These are phyloP conservation scores for Boehmeria nivea DNA, from an alignment of 306 rosid species.

Conservation along the genomic window DNA sequence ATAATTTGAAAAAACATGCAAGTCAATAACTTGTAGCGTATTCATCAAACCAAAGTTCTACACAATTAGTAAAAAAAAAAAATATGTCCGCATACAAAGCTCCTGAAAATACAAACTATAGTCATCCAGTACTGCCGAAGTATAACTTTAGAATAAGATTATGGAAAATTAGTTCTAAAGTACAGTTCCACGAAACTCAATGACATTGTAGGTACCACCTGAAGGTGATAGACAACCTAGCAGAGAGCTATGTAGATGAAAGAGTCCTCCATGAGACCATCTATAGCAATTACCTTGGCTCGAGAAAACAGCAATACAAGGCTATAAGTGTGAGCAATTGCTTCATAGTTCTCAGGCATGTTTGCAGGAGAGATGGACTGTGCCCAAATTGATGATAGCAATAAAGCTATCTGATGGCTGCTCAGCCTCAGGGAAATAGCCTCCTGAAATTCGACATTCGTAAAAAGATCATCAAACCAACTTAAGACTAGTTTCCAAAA, in stretches of 20 bases:
- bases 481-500: neutral
- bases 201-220: too few relatives aligned
- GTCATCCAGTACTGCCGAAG: too few relatives aligned
- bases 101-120: too few relatives aligned
- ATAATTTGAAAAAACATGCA: neutral
- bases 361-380: conserved; percentile 72
- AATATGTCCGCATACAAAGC: neutral
- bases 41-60: neutral
- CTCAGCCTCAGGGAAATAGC: conserved; percentile 53
- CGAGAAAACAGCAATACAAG: conserved; percentile 71
- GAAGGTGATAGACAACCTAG: too few relatives aligned
- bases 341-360: conserved; percentile 87
- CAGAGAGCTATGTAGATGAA: too few relatives aligned
- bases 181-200: too few relatives aligned
- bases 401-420: conserved; percentile 62
- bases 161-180: too few relatives aligned
- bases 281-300: conserved; percentile 53
- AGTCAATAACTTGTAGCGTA: neutral
- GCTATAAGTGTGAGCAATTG: conserved; percentile 75
- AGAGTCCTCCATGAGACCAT: too few relatives aligned
- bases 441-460: conserved; percentile 42
- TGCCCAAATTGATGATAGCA: conserved; percentile 79
- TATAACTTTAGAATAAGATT: too few relatives aligned
- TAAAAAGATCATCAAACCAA: neutral
- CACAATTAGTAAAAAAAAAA: neutral